A percentile compares a stretch with the other conserved stretches of the same genome.
phyloP scores from a whole-genome alignment of 2,329 filamentous ascomycete genomes.

The Zalaria sp. region DNA sequence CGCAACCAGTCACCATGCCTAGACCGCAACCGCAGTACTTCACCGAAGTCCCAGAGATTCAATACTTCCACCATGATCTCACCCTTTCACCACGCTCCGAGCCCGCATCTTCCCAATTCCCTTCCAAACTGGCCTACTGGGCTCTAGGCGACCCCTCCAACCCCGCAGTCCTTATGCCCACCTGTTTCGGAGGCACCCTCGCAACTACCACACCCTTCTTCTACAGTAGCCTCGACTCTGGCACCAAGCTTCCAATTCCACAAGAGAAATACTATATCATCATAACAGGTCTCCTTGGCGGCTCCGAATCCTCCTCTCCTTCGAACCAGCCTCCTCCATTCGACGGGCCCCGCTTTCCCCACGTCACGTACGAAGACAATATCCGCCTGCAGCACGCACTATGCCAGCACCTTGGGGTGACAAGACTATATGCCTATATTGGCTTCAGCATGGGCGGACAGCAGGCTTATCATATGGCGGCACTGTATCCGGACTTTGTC shows the following conservation, averaged over 20 bases:
- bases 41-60: conserved; percentile 10
- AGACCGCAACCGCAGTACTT: not conserved
- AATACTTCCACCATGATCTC: conserved; percentile 13
- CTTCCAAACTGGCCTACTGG: conserved; percentile 25
- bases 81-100: conserved; percentile 11
- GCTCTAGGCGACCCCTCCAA: conserved; percentile 25
- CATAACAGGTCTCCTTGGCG: conserved; percentile 37
- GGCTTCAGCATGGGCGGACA: conserved; percentile 46
- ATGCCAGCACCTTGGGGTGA: conserved; percentile 27
- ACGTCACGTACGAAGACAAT: conserved; percentile 35
- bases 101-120: conserved; percentile 10
- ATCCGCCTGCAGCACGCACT: conserved; percentile 36
- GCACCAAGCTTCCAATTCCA: conserved; percentile 28
- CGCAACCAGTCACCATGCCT: not conserved
- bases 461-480: conserved; percentile 38
- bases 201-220: conserved; percentile 35
- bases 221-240: conserved; percentile 16
- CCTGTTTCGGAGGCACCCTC: conserved; percentile 41
- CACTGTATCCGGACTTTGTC: conserved; percentile 35
- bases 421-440: conserved; percentile 31
- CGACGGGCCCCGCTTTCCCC: conserved; percentile 26
- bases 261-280: conserved; percentile 32
- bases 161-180: conserved; percentile 35
- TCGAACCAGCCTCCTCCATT: conserved; percentile 28
- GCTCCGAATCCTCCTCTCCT: conserved; percentile 39